Percentiles rank a stretch among this genome's conserved stretches.
Conservation (phyloP, 495 filamentous ascomycete genomes). For the Hyaloscypha variabilis region DNA sequence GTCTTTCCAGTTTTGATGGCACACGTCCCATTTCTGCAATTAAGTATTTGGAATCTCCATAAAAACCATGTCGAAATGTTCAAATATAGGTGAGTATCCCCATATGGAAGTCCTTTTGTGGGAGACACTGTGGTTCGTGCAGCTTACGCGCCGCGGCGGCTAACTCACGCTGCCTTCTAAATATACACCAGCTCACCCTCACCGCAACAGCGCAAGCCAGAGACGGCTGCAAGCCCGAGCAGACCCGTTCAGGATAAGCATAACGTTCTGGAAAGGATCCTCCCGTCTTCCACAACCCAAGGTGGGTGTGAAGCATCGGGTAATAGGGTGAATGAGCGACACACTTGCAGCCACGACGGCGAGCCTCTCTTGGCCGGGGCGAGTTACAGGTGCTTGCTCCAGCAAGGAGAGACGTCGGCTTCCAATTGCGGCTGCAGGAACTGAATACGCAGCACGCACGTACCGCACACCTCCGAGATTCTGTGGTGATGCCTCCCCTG, state of each 20-base stretch:
- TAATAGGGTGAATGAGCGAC: not conserved
- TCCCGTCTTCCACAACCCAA: slow-evolving; percentile 15
- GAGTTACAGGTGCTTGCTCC: not conserved
- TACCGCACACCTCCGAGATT: not conserved
- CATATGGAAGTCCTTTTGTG: not conserved
- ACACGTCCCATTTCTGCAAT: not conserved
- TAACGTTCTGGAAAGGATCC: slow-evolving; percentile 12
- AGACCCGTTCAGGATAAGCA: not conserved
- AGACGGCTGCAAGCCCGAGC: not conserved
- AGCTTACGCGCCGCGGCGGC: slow-evolving; percentile 23
- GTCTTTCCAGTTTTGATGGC: not conserved
- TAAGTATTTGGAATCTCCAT: not conserved
- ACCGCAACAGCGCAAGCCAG: not conserved
- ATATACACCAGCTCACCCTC: slow-evolving; percentile 6
- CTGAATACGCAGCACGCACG: no score
- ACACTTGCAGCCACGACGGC: not conserved
- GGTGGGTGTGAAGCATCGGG: not conserved
- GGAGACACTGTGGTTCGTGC: not conserved
- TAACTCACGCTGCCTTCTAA: slow-evolving; percentile 11
- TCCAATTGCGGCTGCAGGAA: slow-evolving; percentile 3
- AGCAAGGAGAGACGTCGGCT: not conserved
- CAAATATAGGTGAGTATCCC: slow-evolving; percentile 8
- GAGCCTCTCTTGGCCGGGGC: not conserved
- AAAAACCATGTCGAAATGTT: not conserved
- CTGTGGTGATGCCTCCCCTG: not conserved